Evolutionary conservation across 1,284 basidiomycete genomes (phyloP).

Genomic region (Leccinum angustisporum): DNA sequence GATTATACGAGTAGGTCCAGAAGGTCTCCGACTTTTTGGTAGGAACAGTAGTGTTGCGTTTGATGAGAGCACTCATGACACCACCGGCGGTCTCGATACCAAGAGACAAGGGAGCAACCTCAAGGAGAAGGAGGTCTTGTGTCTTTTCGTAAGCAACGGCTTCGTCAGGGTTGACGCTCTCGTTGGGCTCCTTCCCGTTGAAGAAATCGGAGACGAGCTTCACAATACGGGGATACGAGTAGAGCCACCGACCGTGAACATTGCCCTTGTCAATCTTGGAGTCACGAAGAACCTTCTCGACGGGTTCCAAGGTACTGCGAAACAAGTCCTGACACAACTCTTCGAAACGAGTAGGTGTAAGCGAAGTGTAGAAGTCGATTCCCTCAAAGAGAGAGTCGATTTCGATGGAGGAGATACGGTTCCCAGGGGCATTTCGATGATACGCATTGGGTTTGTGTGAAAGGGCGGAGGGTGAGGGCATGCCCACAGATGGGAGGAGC

Average conservation of each 20-base stretch:
- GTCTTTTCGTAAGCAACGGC: slow-evolving; percentile 99
- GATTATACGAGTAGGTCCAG: slow-evolving; percentile 99
- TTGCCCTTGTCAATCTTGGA: slow-evolving; percentile 96
- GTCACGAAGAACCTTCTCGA: slow-evolving; percentile 98
- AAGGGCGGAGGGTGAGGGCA: too few relatives aligned
- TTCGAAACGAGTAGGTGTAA: slow-evolving; percentile 99
- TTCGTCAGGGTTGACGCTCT: slow-evolving; percentile 99
- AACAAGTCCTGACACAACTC: slow-evolving; percentile 98
- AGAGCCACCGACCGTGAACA: slow-evolving; percentile 95
- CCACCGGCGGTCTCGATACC: slow-evolving; percentile 99
- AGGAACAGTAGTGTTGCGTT: slow-evolving; percentile 97
- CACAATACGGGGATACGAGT: slow-evolving; percentile 98
- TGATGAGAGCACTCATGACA: slow-evolving; percentile 98
- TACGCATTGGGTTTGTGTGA: too few relatives aligned
- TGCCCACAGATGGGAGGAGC: too few relatives aligned
- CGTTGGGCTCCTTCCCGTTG: slow-evolving; percentile 96
- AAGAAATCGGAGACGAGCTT: slow-evolving; percentile 99
- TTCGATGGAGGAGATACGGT: slow-evolving; percentile 73
- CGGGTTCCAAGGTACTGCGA: slow-evolving; percentile 95
- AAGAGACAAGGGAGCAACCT: slow-evolving; percentile 94
- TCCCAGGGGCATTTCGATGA: too few relatives aligned
- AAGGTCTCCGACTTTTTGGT: slow-evolving; percentile 99
- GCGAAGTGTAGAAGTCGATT: slow-evolving; percentile 97
- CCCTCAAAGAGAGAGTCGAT: slow-evolving; percentile 98
- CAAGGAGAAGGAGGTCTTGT: slow-evolving; percentile 94